These are phyloP conservation scores for Ustilago loliicola DNA, from an alignment of 1,284 basidiomycete species.

Conservation along the genomic window DNA sequence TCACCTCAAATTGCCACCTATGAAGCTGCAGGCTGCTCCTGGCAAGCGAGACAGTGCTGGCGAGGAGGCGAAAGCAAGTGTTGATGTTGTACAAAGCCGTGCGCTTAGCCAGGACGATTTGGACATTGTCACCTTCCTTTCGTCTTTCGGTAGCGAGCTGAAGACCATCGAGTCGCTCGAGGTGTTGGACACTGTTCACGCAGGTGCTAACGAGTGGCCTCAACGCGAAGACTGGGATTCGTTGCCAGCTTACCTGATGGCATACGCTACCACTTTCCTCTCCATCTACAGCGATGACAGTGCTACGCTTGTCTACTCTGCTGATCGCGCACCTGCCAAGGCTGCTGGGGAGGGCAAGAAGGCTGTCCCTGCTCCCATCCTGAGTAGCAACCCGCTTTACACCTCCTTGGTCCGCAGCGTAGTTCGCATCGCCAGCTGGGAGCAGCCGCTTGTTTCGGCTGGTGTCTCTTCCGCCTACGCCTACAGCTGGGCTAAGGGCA, in stretches of 20 bases:
- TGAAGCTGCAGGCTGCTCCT: constrained; percentile 32
- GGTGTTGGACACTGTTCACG: constrained; percentile 35
- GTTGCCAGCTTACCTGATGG: constrained; percentile 39
- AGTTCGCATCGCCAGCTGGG: constrained; percentile 38
- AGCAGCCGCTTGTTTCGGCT: constrained; percentile 28
- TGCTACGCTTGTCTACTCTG: constrained; percentile 33
- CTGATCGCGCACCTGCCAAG: constrained; percentile 17
- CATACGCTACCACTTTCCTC: constrained; percentile 32
- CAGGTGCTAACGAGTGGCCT: constrained; percentile 29
- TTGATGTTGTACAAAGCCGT: background rate
- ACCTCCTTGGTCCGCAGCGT: constrained; percentile 25
- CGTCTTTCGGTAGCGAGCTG: constrained; percentile 46
- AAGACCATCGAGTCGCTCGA: constrained; percentile 44
- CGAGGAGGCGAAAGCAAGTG: background rate
- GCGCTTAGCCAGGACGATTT: constrained; percentile 34
- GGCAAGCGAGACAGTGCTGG: background rate
- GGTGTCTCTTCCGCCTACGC: constrained; percentile 34
- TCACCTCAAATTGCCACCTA: constrained; percentile 34
- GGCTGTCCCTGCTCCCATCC: constrained; percentile 5
- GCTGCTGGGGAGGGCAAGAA: background rate
- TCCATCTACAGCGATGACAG: constrained; percentile 31
- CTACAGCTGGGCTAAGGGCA: constrained; percentile 42
- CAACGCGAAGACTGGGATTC: constrained; percentile 44
- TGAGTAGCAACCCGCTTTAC: constrained; percentile 37
- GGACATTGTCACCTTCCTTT: constrained; percentile 48